These are phyloP conservation scores for Quercus mongolica DNA, from an alignment of 306 rosid genomes.

Conservation along the genomic window DNA sequence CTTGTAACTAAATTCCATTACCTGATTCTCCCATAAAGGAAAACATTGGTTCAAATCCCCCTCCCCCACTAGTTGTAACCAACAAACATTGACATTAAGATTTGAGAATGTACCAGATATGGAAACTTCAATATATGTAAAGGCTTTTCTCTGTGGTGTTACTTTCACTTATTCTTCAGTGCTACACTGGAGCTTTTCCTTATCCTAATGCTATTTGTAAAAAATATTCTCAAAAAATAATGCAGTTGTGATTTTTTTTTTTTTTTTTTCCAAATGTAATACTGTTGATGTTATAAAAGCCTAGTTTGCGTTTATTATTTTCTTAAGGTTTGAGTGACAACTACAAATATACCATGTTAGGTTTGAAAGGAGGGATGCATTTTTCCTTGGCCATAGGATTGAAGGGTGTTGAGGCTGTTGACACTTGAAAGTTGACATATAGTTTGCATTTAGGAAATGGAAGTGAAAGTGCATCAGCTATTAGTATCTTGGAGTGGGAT, in stretches of 20 bases:
- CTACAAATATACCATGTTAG: neutral
- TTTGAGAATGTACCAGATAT: conserved; percentile 16
- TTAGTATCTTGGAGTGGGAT: no score
- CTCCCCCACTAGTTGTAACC: no score
- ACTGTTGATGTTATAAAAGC: neutral
- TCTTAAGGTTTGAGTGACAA: neutral
- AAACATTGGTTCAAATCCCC: no score
- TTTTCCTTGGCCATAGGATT: no score
- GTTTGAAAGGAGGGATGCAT: no score
- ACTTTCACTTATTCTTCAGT: conserved; percentile 5
- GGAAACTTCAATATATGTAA: conserved; percentile 1
- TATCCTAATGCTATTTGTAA: neutral
- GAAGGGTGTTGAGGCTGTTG: no score
- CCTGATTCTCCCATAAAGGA: no score
- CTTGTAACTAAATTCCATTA: no score
- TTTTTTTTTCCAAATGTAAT: neutral
- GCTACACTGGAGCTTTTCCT: neutral
- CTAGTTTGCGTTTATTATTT: neutral
- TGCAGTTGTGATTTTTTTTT: neutral
- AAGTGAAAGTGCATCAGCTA: no score
- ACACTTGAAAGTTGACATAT: no score
- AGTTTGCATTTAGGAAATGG: no score
- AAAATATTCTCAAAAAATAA: neutral
- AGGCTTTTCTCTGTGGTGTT: conserved; percentile 1
- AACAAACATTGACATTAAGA: conserved; percentile 18